Evolutionary conservation across 805 yeast species (phyloP).

Genomic region (Kuraishia capsulata): DNA sequence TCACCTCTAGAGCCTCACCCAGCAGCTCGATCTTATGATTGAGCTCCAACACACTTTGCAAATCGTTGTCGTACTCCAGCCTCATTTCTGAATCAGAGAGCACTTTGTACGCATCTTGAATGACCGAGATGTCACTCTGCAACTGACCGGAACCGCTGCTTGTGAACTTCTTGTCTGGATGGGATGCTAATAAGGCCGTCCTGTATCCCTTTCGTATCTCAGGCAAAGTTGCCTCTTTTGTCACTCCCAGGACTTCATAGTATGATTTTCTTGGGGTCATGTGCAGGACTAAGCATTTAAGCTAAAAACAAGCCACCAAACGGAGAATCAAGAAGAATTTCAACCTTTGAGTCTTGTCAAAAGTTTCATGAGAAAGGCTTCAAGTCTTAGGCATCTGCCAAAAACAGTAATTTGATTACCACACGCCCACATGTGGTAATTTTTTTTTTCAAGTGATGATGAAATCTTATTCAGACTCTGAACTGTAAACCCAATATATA

Average conservation of each 20-base stretch:
- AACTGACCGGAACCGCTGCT: conserved; percentile 3
- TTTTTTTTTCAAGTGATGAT: too few relatives aligned
- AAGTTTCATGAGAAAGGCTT: too few relatives aligned
- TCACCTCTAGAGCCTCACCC: conserved; percentile 65
- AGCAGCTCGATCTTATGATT: conserved; percentile 25
- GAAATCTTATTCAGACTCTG: too few relatives aligned
- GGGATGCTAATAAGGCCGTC: conserved; percentile 46
- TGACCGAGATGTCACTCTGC: conserved; percentile 26
- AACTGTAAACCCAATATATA: too few relatives aligned
- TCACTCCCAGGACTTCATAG: conserved; percentile 53
- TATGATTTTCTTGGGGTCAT: conserved; percentile 23
- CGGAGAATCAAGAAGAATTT: too few relatives aligned
- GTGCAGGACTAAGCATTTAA: background rate
- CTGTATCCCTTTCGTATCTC: conserved; percentile 60
- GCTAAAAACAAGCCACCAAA: too few relatives aligned
- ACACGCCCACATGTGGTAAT: too few relatives aligned
- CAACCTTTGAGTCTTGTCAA: too few relatives aligned
- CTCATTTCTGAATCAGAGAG: conserved; percentile 34
- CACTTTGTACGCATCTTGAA: conserved; percentile 58
- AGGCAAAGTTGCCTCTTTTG: conserved; percentile 21
- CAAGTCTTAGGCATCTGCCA: too few relatives aligned
- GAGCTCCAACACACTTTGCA: conserved; percentile 6
- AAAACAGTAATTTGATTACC: too few relatives aligned
- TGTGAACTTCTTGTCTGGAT: conserved; percentile 62
- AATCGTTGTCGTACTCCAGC: conserved; percentile 40